Evolutionary conservation across 495 filamentous ascomycete genomes (phyloP), one percentile per base, ranked within the genome.

Genomic region (Aspergillus cristatus): DNA sequence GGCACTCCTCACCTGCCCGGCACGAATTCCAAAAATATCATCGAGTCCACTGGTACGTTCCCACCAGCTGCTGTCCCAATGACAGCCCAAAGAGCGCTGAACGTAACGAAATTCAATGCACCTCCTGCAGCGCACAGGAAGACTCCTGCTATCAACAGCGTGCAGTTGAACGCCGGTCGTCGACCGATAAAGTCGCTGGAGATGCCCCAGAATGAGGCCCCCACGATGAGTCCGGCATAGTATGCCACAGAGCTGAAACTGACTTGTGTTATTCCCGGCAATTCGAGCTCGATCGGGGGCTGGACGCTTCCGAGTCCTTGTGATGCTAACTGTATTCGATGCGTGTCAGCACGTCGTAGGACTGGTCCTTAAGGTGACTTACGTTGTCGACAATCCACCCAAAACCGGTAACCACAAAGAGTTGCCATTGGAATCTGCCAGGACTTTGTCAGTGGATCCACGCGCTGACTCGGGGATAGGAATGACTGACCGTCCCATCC

Each of bases 241-340:
- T 59, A 62, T 3, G 55, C 55, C 15, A 62, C 55, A 5, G 58
- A 57, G 38, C 58, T 62, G 38, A 55, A 62, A 41, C 58, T 59
- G 35, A 57, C 48, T 15, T 53, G 48, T 0, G 40, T 37, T 7
- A 59, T 55, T 8, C 42, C 53, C 0, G 43, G 32, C 28, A 62
- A 55, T 32, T 62, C 58, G 22, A 46, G 44, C 15, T 48, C 17
- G 13, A 62, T 56, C 1, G 55, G 51, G 2, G 58, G 58, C 13
- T 56, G 55, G 6, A 59, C 46, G 28, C 46, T 53, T 18, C 46
- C 43, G 30, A 62, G 55, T 0, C 58, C 55, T 43, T 59, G 53
- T 0, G 55, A 57, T 31, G 50, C 51, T 26, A 62, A 57, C 55
- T 55, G 18, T 2, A 15, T 22, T 3, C 8, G 4, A 8, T 24